These are phyloP conservation scores for Pseudoturritis turrita DNA, from an alignment of 345 rosid species.

Conservation along the genomic window DNA sequence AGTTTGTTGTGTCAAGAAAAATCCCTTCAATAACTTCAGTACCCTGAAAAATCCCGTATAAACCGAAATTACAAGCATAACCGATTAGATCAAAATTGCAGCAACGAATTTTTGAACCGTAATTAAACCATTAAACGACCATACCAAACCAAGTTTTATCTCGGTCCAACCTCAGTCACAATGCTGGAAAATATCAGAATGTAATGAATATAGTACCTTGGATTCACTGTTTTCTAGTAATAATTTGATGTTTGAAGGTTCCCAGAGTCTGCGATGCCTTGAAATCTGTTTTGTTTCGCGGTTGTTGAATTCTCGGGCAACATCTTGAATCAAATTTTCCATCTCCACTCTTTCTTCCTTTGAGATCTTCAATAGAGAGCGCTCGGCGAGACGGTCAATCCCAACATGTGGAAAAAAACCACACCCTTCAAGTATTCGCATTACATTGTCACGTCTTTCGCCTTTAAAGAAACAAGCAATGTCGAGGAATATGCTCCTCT, in stretches of 20 bases:
- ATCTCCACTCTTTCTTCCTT: neutral
- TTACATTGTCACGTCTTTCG: neutral
- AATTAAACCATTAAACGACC: too few species aligned
- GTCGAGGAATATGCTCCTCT: conserved; percentile 29
- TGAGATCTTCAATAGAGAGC: conserved; percentile 7
- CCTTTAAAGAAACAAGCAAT: conserved; percentile 31
- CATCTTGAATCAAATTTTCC: conserved; percentile 24
- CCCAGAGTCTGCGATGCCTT: conserved; percentile 12
- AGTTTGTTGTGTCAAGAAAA: neutral
- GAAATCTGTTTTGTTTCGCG: neutral
- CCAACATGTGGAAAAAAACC: conserved; percentile 22
- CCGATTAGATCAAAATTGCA: too few species aligned
- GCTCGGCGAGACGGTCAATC: conserved; percentile 15
- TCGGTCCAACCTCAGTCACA: too few species aligned
- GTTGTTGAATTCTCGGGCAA: conserved; percentile 7
- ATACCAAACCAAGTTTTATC: too few species aligned
- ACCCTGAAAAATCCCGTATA: too few species aligned
- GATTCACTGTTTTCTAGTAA: conserved; percentile 1
- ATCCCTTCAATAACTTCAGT: conserved; percentile 26
- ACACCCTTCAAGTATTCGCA: conserved; percentile 23
- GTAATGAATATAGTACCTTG: neutral
- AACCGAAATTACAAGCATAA: too few species aligned
- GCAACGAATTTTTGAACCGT: too few species aligned
- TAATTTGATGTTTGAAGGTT: neutral
- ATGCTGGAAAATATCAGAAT: neutral